Evolutionary conservation across 1,284 basidiomycete genomes (phyloP).

Genomic region (Rhodotorula sp.): DNA sequence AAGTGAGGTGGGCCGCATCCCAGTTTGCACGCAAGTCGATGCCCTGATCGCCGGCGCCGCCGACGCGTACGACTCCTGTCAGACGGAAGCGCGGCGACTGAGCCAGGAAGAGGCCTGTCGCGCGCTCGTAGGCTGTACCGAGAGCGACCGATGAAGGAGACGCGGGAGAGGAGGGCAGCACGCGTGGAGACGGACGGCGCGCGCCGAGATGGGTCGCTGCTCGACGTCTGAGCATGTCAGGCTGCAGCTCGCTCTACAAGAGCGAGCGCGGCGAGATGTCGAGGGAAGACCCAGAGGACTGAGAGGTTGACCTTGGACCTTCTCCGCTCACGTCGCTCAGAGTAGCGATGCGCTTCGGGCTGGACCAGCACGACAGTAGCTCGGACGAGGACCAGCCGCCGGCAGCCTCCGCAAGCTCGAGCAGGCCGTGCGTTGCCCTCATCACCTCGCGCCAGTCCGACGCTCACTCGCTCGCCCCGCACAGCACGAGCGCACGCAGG

Average conservation of each 20-base stretch:
- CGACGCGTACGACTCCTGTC: constrained; percentile 10
- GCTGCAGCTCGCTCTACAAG: not conserved
- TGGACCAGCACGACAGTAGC: not conserved
- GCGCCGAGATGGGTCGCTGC: not conserved
- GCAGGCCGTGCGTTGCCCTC: not conserved
- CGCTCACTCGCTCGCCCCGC: not conserved
- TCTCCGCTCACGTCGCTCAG: not conserved
- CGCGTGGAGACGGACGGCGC: too few relatives aligned
- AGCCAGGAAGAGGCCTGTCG: constrained; percentile 1
- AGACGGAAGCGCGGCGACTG: constrained; percentile 2
- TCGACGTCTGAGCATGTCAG: not conserved
- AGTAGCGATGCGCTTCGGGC: constrained; percentile 11
- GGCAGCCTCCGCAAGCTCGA: not conserved
- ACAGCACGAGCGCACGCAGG: not conserved
- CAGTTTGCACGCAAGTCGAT: constrained; percentile 35
- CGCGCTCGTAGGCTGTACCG: constrained; percentile 31
- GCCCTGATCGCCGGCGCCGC: constrained; percentile 36
- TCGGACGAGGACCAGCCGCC: not conserved
- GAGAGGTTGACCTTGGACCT: too few relatives aligned
- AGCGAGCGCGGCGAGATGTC: too few relatives aligned
- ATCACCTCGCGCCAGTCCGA: not conserved
- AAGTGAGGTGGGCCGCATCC: not conserved
- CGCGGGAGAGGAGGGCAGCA: not conserved
- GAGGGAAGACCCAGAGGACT: not conserved
- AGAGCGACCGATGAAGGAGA: constrained; percentile 11